These are phyloP conservation scores for Silene coronaria DNA, from an alignment of 179 eudicot genomes.

Conservation along the genomic window DNA sequence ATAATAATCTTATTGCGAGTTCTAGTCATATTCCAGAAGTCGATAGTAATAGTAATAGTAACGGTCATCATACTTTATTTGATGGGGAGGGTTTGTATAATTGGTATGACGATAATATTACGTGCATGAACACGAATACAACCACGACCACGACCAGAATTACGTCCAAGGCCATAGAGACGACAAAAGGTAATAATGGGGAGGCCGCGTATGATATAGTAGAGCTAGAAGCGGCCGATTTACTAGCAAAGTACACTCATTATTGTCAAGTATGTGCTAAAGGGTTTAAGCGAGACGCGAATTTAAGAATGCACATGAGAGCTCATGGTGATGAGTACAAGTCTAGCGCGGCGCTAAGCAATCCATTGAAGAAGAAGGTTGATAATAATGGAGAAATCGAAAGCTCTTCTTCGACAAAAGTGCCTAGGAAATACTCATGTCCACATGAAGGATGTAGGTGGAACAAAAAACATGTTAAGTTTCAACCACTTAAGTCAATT, in stretches of 20 bases:
- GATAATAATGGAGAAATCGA: background rate
- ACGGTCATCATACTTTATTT: background rate
- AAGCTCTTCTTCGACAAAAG: background rate
- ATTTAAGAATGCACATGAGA: slow-evolving; percentile 87
- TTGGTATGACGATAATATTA: slow-evolving; percentile 23
- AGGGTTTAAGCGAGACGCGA: slow-evolving; percentile 86
- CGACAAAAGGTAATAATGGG: background rate
- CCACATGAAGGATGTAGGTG: slow-evolving; percentile 70
- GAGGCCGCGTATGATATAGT: slow-evolving; percentile 34
- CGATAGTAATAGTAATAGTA: slow-evolving; percentile 2
- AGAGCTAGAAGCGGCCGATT: slow-evolving; percentile 52
- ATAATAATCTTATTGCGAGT: background rate
- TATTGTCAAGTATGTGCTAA: slow-evolving; percentile 75
- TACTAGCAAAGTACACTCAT: slow-evolving; percentile 70
- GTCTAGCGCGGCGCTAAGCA: slow-evolving; percentile 58
- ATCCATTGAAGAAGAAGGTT: slow-evolving; percentile 52
- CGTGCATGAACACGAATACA: background rate
- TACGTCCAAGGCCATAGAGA: background rate
- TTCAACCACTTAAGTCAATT: slow-evolving; percentile 68
- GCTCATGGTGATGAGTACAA: slow-evolving; percentile 90
- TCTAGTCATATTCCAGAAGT: slow-evolving; percentile 2
- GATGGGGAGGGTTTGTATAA: slow-evolving; percentile 19
- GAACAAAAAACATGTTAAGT: slow-evolving; percentile 61
- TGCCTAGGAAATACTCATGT: slow-evolving; percentile 49
- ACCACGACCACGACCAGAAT: slow-evolving; percentile 4